Conservation (phyloP, 345 rosid genomes). For the Hirschfeldia incana region DNA sequence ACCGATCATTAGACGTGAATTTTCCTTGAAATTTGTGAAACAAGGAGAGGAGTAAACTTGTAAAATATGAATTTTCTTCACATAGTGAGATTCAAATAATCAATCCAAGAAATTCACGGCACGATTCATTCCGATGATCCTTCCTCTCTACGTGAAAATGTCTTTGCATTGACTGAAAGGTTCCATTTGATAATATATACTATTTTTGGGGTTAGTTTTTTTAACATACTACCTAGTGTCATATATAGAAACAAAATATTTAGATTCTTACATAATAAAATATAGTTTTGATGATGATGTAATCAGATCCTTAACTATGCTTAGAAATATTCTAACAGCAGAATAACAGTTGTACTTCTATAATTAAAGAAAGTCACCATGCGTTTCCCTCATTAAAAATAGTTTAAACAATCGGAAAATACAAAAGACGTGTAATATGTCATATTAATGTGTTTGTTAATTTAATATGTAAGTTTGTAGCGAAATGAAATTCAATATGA, state of each 20-base stretch:
- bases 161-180: conserved; percentile 34
- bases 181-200: conserved; percentile 9
- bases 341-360: conserved; percentile 25
- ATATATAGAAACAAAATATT: conserved; percentile 7
- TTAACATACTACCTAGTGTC: not conserved
- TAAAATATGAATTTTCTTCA: conserved; percentile 11
- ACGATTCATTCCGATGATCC: conserved; percentile 6
- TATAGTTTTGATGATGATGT: conserved; percentile 24
- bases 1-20: not conserved
- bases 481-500: not conserved
- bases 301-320: conserved; percentile 26
- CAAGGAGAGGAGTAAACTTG: not conserved
- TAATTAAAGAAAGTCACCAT: conserved; percentile 5
- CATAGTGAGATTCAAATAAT: not conserved
- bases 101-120: conserved; percentile 9
- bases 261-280: conserved; percentile 12
- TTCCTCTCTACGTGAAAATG: conserved; percentile 12
- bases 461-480: not conserved
- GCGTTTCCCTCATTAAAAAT: not conserved
- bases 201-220: not conserved
- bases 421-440: not conserved
- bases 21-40: not conserved
- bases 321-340: conserved; percentile 26
- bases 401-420: not conserved
- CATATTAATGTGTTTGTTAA: not conserved